Conservation (phyloP, 202 grass and related monocot species). For the Miscanthus sacchariflorus region DNA sequence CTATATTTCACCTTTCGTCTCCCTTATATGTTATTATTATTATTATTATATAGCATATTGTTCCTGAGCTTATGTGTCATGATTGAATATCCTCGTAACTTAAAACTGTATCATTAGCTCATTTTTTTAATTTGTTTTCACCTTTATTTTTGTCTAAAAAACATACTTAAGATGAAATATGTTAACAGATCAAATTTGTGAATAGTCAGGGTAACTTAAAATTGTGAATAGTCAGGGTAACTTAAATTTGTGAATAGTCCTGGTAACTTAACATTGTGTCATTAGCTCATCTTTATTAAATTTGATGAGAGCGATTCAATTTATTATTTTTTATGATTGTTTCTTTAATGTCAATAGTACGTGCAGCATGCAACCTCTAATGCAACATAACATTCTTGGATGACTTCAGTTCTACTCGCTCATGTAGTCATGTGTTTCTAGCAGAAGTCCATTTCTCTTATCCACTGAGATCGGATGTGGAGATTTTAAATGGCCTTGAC, state of each 20-base stretch:
- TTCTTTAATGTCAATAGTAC: conserved; percentile 6
- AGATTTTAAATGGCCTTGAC: conserved; percentile 88
- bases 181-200: neutral
- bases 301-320: conserved; percentile 28
- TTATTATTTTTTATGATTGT: conserved; percentile 20
- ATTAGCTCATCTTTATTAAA: neutral
- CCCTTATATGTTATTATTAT: conserved; percentile 9
- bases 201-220: neutral
- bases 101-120: conserved; percentile 8
- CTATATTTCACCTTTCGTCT: neutral
- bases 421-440: conserved; percentile 43
- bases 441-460: conserved; percentile 96
- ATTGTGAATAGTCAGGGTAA: neutral
- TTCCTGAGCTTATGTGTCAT: conserved; percentile 21
- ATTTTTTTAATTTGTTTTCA: neutral
- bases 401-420: neutral
- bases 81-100: neutral
- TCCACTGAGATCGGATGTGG: conserved; percentile 86
- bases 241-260: neutral
- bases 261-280: neutral
- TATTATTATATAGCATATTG: conserved; percentile 3
- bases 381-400: conserved; percentile 6
- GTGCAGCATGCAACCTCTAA: neutral
- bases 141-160: neutral
- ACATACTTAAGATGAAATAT: neutral